Conservation (phyloP, 2,329 filamentous ascomycete genomes). For the Pleomassaria siparia region DNA sequence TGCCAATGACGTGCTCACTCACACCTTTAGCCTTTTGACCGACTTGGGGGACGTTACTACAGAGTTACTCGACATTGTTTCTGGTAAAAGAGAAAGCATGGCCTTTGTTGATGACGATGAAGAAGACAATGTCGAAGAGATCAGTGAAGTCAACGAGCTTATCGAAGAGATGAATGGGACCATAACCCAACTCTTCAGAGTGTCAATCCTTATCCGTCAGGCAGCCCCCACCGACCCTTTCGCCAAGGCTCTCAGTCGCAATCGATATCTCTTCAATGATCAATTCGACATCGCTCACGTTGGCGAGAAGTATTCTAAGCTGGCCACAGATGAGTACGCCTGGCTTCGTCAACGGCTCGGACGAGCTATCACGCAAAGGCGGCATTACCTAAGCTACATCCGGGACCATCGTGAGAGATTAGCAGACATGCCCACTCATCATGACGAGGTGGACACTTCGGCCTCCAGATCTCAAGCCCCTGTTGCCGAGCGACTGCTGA, state of each 20-base stretch:
- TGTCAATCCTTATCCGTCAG: constrained; percentile 18
- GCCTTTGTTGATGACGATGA: neutral
- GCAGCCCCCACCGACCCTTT: constrained; percentile 17
- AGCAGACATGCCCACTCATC: constrained; percentile 2
- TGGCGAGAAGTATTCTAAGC: constrained; percentile 19
- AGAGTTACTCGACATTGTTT: constrained; percentile 11
- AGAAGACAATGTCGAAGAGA: constrained; percentile 11
- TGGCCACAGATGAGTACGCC: constrained; percentile 5
- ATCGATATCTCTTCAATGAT: constrained; percentile 16
- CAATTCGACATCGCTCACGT: constrained; percentile 21
- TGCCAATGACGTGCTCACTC: constrained; percentile 12
- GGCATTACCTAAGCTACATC: constrained; percentile 21
- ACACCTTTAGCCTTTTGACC: constrained; percentile 12
- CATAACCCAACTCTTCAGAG: constrained; percentile 17
- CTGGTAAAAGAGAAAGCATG: constrained; percentile 9
- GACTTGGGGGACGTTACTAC: constrained; percentile 13
- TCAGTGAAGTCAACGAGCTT: too few species aligned
- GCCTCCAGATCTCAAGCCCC: constrained; percentile 2
- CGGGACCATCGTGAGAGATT: constrained; percentile 17
- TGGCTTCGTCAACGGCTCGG: constrained; percentile 20
- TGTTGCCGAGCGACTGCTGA: neutral
- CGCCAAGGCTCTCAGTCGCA: constrained; percentile 15
- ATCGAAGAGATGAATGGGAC: constrained; percentile 14
- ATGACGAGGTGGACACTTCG: neutral
- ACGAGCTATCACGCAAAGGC: constrained; percentile 20